phyloP scores from a whole-genome alignment of 352 stramenopile species.

The Albugo candida region DNA sequence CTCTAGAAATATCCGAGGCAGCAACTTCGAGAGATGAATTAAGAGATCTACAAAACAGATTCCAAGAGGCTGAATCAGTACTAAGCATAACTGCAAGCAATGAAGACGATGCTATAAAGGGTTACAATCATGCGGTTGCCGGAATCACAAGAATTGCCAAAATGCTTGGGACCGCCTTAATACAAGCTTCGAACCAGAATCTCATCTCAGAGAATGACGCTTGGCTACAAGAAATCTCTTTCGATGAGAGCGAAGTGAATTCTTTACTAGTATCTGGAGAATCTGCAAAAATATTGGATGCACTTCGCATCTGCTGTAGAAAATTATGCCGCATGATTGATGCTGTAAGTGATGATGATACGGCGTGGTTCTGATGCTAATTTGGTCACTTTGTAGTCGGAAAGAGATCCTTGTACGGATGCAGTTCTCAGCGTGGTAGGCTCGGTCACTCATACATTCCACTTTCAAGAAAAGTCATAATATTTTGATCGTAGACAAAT shows the following conservation, averaged over 20 bases:
- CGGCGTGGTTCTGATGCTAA: slow-evolving; percentile 47
- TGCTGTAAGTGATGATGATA: slow-evolving; percentile 15
- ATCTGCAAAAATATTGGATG: slow-evolving; percentile 27
- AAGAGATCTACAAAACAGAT: slow-evolving; percentile 40
- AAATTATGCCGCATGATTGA: slow-evolving; percentile 51
- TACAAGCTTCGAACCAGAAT: slow-evolving; percentile 29
- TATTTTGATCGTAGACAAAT: too few relatives aligned
- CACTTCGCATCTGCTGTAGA: slow-evolving; percentile 63
- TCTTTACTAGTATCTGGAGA: slow-evolving; percentile 57
- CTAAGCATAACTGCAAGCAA: slow-evolving; percentile 39
- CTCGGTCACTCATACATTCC: too few relatives aligned
- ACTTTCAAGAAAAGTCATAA: too few relatives aligned
- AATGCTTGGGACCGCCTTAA: slow-evolving; percentile 53
- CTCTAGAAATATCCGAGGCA: slow-evolving; percentile 41
- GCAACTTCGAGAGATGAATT: slow-evolving; percentile 30
- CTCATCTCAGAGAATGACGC: slow-evolving; percentile 30
- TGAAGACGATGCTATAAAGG: slow-evolving; percentile 40
- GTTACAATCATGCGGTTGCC: slow-evolving; percentile 53
- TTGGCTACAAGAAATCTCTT: slow-evolving; percentile 33
- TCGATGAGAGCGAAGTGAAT: slow-evolving; percentile 24
- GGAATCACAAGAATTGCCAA: slow-evolving; percentile 49
- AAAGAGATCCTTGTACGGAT: too few relatives aligned
- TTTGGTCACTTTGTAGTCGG: too few relatives aligned
- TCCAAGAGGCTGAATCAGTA: slow-evolving; percentile 50
- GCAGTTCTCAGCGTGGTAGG: too few relatives aligned